Evolutionary conservation across 1,284 basidiomycete genomes (phyloP).

Genomic region (Trametes versicolor): DNA sequence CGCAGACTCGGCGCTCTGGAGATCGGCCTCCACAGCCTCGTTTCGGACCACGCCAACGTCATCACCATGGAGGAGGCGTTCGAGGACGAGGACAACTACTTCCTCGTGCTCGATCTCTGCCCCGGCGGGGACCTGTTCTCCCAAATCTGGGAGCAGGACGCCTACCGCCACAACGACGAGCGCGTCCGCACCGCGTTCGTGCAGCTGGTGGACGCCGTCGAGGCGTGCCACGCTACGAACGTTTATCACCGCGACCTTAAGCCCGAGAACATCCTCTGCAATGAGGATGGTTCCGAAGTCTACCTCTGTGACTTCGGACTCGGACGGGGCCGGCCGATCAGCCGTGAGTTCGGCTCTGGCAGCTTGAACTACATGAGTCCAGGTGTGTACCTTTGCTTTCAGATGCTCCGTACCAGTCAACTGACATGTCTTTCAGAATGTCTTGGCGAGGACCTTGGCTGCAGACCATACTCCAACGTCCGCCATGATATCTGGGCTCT

Average conservation of each 20-base stretch:
- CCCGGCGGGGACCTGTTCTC: constrained; percentile 71
- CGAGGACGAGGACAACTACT: constrained; percentile 64
- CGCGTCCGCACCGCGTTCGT: constrained; percentile 61
- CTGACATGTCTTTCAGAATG: constrained; percentile 36
- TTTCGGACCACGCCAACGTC: constrained; percentile 65
- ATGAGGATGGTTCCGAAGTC: constrained; percentile 54
- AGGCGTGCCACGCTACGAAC: constrained; percentile 65
- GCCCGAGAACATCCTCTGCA: constrained; percentile 78
- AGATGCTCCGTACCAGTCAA: neutral
- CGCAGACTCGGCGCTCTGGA: constrained; percentile 30
- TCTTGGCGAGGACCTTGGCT: constrained; percentile 27
- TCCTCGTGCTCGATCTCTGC: constrained; percentile 71
- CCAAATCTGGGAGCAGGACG: constrained; percentile 61
- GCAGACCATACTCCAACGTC: constrained; percentile 67
- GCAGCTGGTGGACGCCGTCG: constrained; percentile 72
- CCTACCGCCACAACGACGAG: constrained; percentile 60
- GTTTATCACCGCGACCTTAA: constrained; percentile 80
- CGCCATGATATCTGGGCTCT: constrained; percentile 93
- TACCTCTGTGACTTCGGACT: constrained; percentile 77
- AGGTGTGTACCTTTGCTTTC: constrained; percentile 43
- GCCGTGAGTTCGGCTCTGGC: constrained; percentile 61
- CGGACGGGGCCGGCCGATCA: constrained; percentile 59
- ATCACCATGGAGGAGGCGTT: constrained; percentile 67
- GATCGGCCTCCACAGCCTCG: constrained; percentile 58
- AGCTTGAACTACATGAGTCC: constrained; percentile 71